phyloP scores from a whole-genome alignment of 225 moss, liverwort and hornwort species.

The Marchantia paleacea region DNA sequence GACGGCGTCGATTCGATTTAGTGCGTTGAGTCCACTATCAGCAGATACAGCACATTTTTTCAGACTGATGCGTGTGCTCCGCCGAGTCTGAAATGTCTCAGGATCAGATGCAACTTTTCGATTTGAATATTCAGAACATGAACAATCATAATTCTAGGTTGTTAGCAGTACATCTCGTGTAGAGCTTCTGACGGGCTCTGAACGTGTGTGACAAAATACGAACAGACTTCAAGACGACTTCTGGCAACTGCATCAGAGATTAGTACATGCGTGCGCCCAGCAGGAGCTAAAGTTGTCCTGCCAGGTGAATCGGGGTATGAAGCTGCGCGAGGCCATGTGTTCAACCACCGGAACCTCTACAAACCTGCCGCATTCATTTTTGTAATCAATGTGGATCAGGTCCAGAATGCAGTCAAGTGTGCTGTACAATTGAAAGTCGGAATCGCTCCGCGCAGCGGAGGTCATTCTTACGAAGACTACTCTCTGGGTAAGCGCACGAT shows the following conservation, averaged over 20 bases:
- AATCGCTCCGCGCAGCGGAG: slow-evolving; percentile 57
- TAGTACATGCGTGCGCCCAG: slow-evolving; percentile 1
- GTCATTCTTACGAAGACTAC: slow-evolving; percentile 62
- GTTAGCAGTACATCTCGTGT: too few relatives aligned
- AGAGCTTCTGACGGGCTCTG: too few relatives aligned
- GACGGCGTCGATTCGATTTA: too few relatives aligned
- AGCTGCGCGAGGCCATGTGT: slow-evolving; percentile 32
- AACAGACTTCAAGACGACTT: background rate
- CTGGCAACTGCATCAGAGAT: background rate
- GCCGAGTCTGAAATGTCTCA: too few relatives aligned
- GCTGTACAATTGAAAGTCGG: slow-evolving; percentile 47
- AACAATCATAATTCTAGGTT: too few relatives aligned
- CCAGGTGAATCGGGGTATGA: slow-evolving; percentile 50
- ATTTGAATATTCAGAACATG: too few relatives aligned
- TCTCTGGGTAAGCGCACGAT: slow-evolving; percentile 22
- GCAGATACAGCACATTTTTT: too few relatives aligned
- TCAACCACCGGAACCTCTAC: slow-evolving; percentile 41
- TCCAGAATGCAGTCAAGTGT: slow-evolving; percentile 53
- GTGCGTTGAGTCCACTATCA: too few relatives aligned
- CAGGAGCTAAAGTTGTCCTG: slow-evolving; percentile 45
- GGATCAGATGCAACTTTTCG: too few relatives aligned
- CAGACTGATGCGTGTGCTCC: too few relatives aligned
- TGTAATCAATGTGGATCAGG: slow-evolving; percentile 46
- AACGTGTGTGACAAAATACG: background rate
- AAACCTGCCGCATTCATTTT: slow-evolving; percentile 58